Evolutionary conservation across 257 asterid genomes (phyloP).

Genomic region (Mitragyna speciosa): DNA sequence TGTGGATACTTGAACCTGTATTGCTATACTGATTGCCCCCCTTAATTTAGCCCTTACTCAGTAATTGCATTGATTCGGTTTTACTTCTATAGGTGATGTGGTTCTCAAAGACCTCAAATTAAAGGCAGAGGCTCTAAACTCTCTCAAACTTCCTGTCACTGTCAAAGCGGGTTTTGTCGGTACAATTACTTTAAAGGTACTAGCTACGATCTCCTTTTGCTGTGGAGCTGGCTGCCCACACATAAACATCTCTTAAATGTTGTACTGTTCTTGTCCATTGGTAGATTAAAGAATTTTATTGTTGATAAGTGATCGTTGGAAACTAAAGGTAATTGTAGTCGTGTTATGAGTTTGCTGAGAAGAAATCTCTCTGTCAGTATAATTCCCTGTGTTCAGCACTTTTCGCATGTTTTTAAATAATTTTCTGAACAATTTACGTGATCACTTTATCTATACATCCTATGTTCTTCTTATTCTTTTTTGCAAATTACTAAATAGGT

Average conservation of each 20-base stretch:
- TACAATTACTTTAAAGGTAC: conserved; percentile 91
- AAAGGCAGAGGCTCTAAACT: conserved; percentile 94
- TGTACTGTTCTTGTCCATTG: not conserved
- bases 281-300: not conserved
- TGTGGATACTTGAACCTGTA: not conserved
- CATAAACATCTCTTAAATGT: not conserved
- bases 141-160: conserved; percentile 87
- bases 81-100: conserved; percentile 70
- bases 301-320: not conserved
- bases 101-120: conserved; percentile 91
- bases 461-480: not conserved
- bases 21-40: not conserved
- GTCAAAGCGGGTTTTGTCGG: conserved; percentile 98
- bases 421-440: not conserved
- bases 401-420: not conserved
- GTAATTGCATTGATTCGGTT: conserved; percentile 8
- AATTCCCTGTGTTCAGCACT: not conserved
- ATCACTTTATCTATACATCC: not conserved
- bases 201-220: conserved; percentile 12
- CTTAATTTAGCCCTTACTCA: not conserved
- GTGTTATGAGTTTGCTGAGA: not conserved
- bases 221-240: conserved; percentile 11
- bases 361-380: not conserved
- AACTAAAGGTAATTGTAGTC: not conserved
- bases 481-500: conserved; percentile 48